Evolutionary conservation across 2,329 filamentous ascomycete genomes (phyloP).

Genomic region (Aureobasidium sp.): DNA sequence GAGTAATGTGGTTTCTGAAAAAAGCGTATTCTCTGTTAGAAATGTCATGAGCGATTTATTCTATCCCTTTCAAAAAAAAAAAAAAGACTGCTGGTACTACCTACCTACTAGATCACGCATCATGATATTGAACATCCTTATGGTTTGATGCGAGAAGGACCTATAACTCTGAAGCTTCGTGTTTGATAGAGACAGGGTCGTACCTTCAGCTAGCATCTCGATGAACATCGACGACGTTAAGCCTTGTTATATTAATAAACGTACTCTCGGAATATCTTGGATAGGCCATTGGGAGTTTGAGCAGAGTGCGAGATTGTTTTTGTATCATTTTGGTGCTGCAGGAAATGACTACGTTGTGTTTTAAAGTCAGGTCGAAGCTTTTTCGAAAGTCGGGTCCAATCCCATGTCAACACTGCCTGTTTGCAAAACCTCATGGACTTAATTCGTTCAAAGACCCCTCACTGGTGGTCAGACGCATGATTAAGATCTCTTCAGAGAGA

Average conservation of each 20-base stretch:
- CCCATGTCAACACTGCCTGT: too few relatives aligned
- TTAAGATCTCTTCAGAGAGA: too few relatives aligned
- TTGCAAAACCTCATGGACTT: too few relatives aligned
- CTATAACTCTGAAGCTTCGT: neutral
- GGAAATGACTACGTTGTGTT: too few relatives aligned
- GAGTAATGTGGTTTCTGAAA: conserved; percentile 19
- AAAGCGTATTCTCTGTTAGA: neutral
- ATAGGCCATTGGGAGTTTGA: neutral
- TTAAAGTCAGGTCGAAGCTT: too few relatives aligned
- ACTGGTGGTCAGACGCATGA: too few relatives aligned
- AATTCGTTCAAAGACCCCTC: too few relatives aligned
- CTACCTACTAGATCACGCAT: too few relatives aligned
- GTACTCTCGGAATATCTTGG: neutral
- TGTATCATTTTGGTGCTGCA: too few relatives aligned
- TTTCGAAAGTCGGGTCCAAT: too few relatives aligned
- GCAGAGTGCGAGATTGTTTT: too few relatives aligned
- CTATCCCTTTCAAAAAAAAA: neutral
- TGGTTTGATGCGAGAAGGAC: neutral
- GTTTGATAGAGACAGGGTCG: neutral
- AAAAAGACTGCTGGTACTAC: neutral
- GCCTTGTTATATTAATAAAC: rapidly evolving
- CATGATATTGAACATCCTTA: neutral
- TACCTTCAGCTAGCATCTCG: neutral
- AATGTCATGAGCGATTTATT: neutral
- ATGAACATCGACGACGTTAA: neutral